Evolutionary conservation across 1,284 basidiomycete genomes (phyloP), one percentile per base, ranked within the genome.

Genomic region (Cutaneotrichosporon sp.): DNA sequence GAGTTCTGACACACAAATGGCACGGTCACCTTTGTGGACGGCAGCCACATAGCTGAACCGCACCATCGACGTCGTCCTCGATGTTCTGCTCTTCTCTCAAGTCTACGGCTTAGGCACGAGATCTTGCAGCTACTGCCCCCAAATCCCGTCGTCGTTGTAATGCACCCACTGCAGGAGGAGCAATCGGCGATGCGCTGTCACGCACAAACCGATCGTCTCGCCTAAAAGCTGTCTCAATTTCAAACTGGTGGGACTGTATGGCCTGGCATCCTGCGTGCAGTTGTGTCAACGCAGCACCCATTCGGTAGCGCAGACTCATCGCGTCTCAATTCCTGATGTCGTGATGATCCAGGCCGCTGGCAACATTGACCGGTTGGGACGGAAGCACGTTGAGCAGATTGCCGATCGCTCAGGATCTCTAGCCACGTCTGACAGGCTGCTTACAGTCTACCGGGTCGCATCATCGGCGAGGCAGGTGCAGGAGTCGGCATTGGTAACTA

Each of bases 371-470:
- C 78, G 3, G 68, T 74, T 9, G 40, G 54, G n/a, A 45, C 52
- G 17, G 46, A 44, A 0, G 49, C 44, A 68, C 54, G 67, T 64
- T 23, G 58, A 63, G 9, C 66, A 69, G 45, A 61, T 67, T 2
- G 50, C 39, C 4, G 43, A n/a, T 14, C 51, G 54, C 35, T 82
- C 82, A 58, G 84, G 89, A 26, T 80, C 81, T 35, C 80, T 87
- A 37, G 41, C 58, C 35, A 80, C 83, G 36, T 80, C 86, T 40
- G 92, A 92, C 1, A 69, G 78, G 3, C 76, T 93, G 1, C 68
- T 93, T 12, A 84, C 92, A 0, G 88, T 87, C 59, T 79, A 91
- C 30, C 82, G 90, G 68, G 84, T 0, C 80, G 88, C 8, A 71
- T 97, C 8, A 83, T 94, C 8, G 61, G 67, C 45, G 52, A 59